Conservation (phyloP, 495 filamentous ascomycete genomes). For the Xylaria cubensis region DNA sequence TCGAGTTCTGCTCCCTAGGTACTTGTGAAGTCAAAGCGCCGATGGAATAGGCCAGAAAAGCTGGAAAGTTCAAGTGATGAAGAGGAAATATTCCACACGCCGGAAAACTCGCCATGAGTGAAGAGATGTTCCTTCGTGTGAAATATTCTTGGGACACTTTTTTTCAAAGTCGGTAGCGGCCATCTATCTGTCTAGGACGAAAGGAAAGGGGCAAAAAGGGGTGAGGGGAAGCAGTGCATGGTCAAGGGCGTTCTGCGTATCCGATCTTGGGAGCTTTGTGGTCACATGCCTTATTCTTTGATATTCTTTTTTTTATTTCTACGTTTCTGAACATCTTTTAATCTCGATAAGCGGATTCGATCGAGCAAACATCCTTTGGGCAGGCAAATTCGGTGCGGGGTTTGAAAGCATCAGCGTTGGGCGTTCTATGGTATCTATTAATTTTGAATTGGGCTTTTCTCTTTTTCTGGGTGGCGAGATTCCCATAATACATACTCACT, state of each 20-base stretch:
- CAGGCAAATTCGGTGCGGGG: neutral
- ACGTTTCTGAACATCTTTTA: neutral
- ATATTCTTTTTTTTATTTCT: neutral
- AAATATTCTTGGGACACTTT: neutral
- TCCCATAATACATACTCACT: neutral
- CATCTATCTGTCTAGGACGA: neutral
- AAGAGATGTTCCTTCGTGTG: neutral
- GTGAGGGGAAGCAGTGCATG: conserved; percentile 19
- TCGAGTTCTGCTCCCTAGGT: conserved; percentile 48
- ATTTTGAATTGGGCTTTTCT: neutral
- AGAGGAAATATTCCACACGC: neutral
- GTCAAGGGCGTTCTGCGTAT: conserved; percentile 17
- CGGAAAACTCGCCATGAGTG: neutral
- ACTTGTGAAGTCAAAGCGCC: neutral
- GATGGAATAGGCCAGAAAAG: neutral
- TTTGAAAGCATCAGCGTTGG: conserved; percentile 28
- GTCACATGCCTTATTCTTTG: neutral
- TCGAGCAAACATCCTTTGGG: neutral
- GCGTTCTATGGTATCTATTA: conserved; percentile 19
- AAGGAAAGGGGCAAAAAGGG: neutral
- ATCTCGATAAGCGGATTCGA: conserved; percentile 17
- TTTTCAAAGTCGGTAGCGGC: neutral
- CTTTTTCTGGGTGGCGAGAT: conserved; percentile 1
- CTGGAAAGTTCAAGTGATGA: neutral
- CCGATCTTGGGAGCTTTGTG: neutral